These are phyloP conservation scores for Camelina hispida DNA, from an alignment of 345 rosid genomes.

Conservation along the genomic window DNA sequence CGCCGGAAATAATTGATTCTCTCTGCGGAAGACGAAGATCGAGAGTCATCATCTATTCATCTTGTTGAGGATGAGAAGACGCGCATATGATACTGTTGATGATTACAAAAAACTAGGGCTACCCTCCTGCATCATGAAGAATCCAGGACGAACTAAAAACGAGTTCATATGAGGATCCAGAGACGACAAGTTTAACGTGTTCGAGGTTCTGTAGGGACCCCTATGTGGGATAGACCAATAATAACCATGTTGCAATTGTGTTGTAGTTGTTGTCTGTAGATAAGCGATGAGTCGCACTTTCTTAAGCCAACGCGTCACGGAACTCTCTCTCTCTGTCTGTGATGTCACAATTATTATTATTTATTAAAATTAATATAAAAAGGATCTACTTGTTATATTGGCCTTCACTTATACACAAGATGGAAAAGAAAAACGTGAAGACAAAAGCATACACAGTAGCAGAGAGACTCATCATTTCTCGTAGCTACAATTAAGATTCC, in stretches of 20 bases:
- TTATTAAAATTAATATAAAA: neutral
- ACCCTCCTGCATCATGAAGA: neutral
- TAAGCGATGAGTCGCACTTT: slow-evolving; percentile 7
- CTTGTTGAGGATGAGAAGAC: neutral
- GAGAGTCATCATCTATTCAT: neutral
- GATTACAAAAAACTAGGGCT: neutral
- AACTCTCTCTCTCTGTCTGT: neutral
- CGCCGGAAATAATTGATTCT: neutral
- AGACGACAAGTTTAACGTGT: neutral
- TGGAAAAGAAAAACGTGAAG: neutral
- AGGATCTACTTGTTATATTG: neutral
- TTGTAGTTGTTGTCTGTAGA: neutral
- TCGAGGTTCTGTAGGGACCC: neutral
- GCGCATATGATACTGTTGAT: neutral
- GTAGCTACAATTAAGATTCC: neutral
- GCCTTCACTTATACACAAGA: slow-evolving; percentile 6
- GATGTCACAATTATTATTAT: neutral
- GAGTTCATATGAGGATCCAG: slow-evolving; percentile 1
- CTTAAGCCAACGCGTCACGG: neutral
- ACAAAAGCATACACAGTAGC: neutral
- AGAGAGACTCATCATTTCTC: slow-evolving; percentile 3
- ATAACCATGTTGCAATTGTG: neutral
- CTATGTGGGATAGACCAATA: neutral
- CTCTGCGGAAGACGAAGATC: neutral
- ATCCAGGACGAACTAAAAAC: no score